Conservation (phyloP, 2,329 filamentous ascomycete species). For the Aureobasidium sp. region DNA sequence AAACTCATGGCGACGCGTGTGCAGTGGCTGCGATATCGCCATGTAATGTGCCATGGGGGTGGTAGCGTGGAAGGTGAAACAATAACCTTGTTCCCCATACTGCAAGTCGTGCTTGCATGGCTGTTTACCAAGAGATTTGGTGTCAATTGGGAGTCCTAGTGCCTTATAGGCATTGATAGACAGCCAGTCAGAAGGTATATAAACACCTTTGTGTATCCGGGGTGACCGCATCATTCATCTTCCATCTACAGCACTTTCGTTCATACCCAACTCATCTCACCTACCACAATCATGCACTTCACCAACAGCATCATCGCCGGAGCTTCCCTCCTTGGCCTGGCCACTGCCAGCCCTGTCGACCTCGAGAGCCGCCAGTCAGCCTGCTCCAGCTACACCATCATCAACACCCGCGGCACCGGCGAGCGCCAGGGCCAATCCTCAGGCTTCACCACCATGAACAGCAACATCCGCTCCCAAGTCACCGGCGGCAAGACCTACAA, state of each 20-base stretch:
- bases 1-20: not conserved
- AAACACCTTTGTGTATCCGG: not conserved
- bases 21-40: no score
- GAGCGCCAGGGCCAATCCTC: slow-evolving; percentile 19
- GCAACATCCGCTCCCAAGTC: slow-evolving; percentile 20
- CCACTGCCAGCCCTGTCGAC: not conserved
- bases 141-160: no score
- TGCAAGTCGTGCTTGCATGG: not conserved
- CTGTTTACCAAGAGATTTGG: not conserved
- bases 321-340: not conserved
- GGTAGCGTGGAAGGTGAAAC: not conserved
- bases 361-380: not conserved
- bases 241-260: not conserved
- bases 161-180: not conserved
- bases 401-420: slow-evolving; percentile 23
- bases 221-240: not conserved
- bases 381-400: slow-evolving; percentile 14
- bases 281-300: not conserved
- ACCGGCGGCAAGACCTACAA: slow-evolving; percentile 29
- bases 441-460: slow-evolving; percentile 29
- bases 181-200: not conserved
- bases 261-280: not conserved
- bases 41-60: not conserved
- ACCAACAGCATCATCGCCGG: not conserved
- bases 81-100: not conserved